Evolutionary conservation across 805 yeast species (phyloP), one percentile per base, ranked within the genome.

Genomic region (Lipomyces lipofer): DNA sequence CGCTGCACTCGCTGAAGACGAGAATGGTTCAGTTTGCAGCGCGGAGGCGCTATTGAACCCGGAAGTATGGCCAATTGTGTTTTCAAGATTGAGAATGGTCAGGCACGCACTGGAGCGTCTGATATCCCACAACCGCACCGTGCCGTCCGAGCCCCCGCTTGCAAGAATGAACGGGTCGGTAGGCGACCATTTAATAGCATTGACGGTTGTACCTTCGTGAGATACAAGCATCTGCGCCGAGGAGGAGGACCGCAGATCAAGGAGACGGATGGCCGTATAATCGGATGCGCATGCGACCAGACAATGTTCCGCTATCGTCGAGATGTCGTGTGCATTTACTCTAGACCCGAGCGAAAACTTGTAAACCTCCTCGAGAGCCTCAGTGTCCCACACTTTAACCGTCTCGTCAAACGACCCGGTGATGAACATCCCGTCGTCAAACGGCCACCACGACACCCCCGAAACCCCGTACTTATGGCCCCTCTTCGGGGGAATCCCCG

Each of bases 391-490:
- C 0, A 89, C 75, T 58, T 84, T 86, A 21, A 90, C 79, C 0
- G 82, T 78, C 54, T 79, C 81, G 68, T 91, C 97, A 67, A 83
- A 88, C 0, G 96, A 88, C 0, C 89, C 82, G 2, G 89, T 79
- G 17, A 89, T 76, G 71, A 89, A 90, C 83, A 91, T 77, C 0
- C 96, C 97, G 30, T 84, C 81, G 69, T 91, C 97, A 43, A 73
- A 73, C 0, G 94, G 90, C 92, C 96, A 92, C 13, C 80, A 71
- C 0, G 95, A 86, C 0, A 91, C 75, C 0, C 96, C 96, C 66
- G 95, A 85, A 0, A 91, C 75, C 0, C 96, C 96, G 67, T 76
- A 88, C 17, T 72, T 67, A 66, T 91, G 97, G 0, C 77, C 80
- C 25, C 40, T 22, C 29, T 53, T 51, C 24, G 59, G 40, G 9